Evolutionary conservation across 2,329 filamentous ascomycete genomes (phyloP).

Genomic region (Ceratocystis cubensis): DNA sequence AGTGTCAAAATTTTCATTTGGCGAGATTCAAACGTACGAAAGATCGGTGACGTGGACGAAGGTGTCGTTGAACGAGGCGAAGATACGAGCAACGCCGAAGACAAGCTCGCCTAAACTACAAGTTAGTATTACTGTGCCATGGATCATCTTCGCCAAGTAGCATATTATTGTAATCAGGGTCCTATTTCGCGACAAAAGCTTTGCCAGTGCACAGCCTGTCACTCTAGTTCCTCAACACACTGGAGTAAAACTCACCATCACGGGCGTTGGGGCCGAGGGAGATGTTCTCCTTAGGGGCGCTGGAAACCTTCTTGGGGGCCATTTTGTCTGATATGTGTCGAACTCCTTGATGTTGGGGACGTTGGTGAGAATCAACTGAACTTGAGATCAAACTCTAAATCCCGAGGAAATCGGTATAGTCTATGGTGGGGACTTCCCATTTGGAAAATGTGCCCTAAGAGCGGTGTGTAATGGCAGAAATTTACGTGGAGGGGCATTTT

Average conservation of each 20-base stretch:
- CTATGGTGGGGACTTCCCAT: slow-evolving; percentile 15
- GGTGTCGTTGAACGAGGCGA: slow-evolving; percentile 87
- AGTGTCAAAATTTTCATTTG: not conserved
- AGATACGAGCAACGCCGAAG: slow-evolving; percentile 96
- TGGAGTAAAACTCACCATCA: slow-evolving; percentile 54
- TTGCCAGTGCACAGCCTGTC: not conserved
- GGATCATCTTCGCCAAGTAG: slow-evolving; percentile 19
- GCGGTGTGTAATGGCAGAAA: slow-evolving; percentile 33
- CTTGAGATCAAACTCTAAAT: slow-evolving; percentile 11
- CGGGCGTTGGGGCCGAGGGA: slow-evolving; percentile 92
- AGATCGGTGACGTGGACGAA: slow-evolving; percentile 99
- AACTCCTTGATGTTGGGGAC: slow-evolving; percentile 22
- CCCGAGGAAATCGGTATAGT: slow-evolving; percentile 17
- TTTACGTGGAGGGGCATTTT: slow-evolving; percentile 12
- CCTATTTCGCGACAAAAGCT: too few species aligned
- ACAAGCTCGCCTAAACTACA: slow-evolving; percentile 68
- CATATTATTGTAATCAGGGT: not conserved
- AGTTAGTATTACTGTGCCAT: slow-evolving; percentile 18
- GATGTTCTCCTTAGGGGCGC: slow-evolving; percentile 91
- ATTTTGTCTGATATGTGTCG: slow-evolving; percentile 46
- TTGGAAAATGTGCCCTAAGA: slow-evolving; percentile 18
- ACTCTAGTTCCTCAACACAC: not conserved
- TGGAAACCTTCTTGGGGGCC: slow-evolving; percentile 83
- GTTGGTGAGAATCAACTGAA: slow-evolving; percentile 20
- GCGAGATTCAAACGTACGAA: slow-evolving; percentile 45